These are phyloP conservation scores for Rhodamnia argentea DNA, from an alignment of 345 rosid species.

Conservation along the genomic window DNA sequence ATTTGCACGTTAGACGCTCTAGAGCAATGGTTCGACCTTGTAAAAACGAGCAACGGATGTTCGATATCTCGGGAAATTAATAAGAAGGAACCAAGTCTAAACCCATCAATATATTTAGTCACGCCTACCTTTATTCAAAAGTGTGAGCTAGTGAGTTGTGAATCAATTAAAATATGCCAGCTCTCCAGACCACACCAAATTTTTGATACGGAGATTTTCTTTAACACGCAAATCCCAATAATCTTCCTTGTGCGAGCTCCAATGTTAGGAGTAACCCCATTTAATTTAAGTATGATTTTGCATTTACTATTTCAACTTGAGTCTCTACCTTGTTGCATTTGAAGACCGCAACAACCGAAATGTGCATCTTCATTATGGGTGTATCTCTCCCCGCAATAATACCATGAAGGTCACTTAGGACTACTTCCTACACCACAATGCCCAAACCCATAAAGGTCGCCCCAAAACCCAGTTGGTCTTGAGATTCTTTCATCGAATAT, in stretches of 20 bases:
- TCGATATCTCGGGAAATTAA: background rate
- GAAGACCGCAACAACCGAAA: background rate
- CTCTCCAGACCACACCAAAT: accelerated
- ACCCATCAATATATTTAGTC: background rate
- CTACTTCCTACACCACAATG: background rate
- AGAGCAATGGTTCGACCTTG: background rate
- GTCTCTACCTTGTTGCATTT: background rate
- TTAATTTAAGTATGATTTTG: background rate
- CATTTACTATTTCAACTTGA: background rate
- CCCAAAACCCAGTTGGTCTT: background rate
- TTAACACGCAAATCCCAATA: background rate
- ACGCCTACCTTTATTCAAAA: accelerated
- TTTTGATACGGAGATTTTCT: accelerated
- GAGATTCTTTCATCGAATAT: background rate
- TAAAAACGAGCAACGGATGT: background rate
- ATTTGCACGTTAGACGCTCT: background rate
- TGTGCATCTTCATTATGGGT: background rate
- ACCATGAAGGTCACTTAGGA: background rate
- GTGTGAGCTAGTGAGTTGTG: background rate
- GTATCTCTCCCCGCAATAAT: background rate
- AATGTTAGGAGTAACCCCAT: background rate
- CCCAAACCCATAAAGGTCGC: background rate
- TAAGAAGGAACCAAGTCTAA: background rate
- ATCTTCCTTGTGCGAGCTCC: background rate
- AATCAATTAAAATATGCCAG: background rate